phyloP scores from a whole-genome alignment of 2,329 filamentous ascomycete genomes.

The Colletotrichum costaricense region DNA sequence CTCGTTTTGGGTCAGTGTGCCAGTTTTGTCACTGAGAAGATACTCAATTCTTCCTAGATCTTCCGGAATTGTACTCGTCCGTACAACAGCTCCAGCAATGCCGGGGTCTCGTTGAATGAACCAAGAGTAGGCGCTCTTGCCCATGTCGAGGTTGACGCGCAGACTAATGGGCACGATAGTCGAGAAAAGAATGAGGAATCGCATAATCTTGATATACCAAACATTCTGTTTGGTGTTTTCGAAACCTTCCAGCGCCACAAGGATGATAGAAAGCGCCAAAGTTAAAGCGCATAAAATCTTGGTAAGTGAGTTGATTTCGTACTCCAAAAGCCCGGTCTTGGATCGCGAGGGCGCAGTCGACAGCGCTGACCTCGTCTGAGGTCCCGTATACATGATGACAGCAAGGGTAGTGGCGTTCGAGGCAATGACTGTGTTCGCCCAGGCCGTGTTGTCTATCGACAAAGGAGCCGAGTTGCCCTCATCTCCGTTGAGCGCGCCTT shows the following conservation, averaged over 20 bases:
- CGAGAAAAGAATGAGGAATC: constrained; percentile 98
- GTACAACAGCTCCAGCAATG: constrained; percentile 91
- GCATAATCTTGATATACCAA: constrained; percentile 98
- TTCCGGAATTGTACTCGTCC: constrained; percentile 97
- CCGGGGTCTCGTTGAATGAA: constrained; percentile 93
- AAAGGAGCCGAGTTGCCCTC: constrained; percentile 74
- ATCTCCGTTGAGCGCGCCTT: constrained; percentile 48
- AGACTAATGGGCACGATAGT: constrained; percentile 98
- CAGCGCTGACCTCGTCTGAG: constrained; percentile 91
- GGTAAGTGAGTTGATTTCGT: constrained; percentile 96
- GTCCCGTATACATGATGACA: constrained; percentile 93
- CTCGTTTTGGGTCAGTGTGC: constrained; percentile 97
- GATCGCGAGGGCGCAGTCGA: constrained; percentile 93
- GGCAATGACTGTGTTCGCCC: constrained; percentile 97
- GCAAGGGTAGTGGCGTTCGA: constrained; percentile 91
- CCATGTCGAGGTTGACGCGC: constrained; percentile 96
- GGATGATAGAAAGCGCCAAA: constrained; percentile 83
- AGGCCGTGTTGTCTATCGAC: constrained; percentile 96
- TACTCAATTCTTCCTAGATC: constrained; percentile 97
- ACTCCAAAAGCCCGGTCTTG: constrained; percentile 92
- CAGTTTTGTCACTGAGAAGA: constrained; percentile 95
- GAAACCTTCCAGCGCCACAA: constrained; percentile 90
- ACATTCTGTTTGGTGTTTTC: constrained; percentile 71
- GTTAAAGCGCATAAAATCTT: constrained; percentile 96
- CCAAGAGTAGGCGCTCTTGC: constrained; percentile 94